Evolutionary conservation across 495 filamentous ascomycete species (phyloP), one percentile per base, ranked within the genome.

Genomic region (Penicillium simplicissimum): DNA sequence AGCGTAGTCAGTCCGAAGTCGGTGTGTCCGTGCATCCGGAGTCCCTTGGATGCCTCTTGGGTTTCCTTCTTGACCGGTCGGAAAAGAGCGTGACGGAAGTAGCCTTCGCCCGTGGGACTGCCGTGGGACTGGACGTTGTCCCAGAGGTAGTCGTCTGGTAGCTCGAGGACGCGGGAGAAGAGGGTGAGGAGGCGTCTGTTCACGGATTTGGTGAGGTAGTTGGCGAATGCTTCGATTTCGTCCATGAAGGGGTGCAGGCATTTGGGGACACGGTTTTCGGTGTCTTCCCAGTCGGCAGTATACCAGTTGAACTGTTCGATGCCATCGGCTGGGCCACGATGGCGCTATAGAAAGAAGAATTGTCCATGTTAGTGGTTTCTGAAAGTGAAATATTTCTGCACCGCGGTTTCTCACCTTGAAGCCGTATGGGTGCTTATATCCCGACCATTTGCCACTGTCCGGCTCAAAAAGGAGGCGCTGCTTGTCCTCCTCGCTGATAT

Each of bases 281-380:
- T 54, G 58, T 73, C 64, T 49, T 68, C 63, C 71, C 72, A 79
- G 52, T 81, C 76, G 8, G 56, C 66, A 13, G 67, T 73, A 62
- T 81, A 81, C 69, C 71, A 81, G 65, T 81, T 81, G 71, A 81
- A 81, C 62, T 81, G 78, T 35, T 81, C 78, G 52, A 81, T 81
- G 19, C 76, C 76, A 61, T 81, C 78, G 28, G 70, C 59, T 17
- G 67, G 61, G 10, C 70, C 76, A 8, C 62, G 69, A 25, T 72
- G 61, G 35, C 76, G 69, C 76, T 80, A 66, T 11, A 37, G 59
- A n/a, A 58, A 23, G 25, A 35, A 48, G 8, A 48, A 37, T 14
- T n/a, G 33, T 3, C 8, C 34, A 8, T 7, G 8, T 64, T 11
- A 48, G 14, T 55, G 37, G 6, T 55, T 42, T 13, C 15, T 8